Percentiles rank a stretch among this genome's conserved stretches.
These are phyloP conservation scores for Aspergillus campestris DNA, from an alignment of 495 filamentous ascomycete genomes.

Conservation along the genomic window DNA sequence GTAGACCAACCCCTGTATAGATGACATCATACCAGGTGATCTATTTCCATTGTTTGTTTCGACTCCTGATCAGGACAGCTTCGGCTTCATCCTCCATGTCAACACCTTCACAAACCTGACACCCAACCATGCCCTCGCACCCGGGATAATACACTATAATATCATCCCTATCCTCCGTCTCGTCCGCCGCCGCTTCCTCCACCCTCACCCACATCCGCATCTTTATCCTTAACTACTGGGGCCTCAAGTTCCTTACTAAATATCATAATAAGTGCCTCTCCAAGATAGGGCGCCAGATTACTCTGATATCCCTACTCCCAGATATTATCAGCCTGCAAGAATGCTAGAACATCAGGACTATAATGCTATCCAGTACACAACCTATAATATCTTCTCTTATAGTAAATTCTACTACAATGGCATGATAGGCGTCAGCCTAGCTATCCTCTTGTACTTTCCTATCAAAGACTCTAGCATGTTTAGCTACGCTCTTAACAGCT, in stretches of 20 bases:
- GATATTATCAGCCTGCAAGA: conserved; percentile 92
- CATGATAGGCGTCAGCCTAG: conserved; percentile 81
- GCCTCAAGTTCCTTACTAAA: conserved; percentile 78
- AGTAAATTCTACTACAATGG: conserved; percentile 91
- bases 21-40: too few species aligned
- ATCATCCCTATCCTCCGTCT: conserved; percentile 1
- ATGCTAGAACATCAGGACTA: conserved; percentile 92
- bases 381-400: conserved; percentile 72
- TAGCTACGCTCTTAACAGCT: conserved; percentile 83
- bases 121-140: too few species aligned
- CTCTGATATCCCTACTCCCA: conserved; percentile 55
- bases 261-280: conserved; percentile 68
- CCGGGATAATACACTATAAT: conserved; percentile 3
- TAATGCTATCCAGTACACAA: conserved; percentile 65
- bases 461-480: conserved; percentile 85
- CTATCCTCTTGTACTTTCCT: conserved; percentile 90
- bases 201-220: conserved; percentile 50
- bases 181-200: background rate
- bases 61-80: too few species aligned
- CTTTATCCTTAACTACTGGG: conserved; percentile 92
- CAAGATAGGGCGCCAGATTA: conserved; percentile 74
- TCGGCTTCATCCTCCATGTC: too few species aligned
- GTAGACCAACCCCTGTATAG: too few species aligned
- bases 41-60: too few species aligned
- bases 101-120: too few species aligned